Percentiles rank a stretch among this genome's conserved stretches.
Conservation (phyloP, 805 yeast genomes). For the Clavispora asparagi region DNA sequence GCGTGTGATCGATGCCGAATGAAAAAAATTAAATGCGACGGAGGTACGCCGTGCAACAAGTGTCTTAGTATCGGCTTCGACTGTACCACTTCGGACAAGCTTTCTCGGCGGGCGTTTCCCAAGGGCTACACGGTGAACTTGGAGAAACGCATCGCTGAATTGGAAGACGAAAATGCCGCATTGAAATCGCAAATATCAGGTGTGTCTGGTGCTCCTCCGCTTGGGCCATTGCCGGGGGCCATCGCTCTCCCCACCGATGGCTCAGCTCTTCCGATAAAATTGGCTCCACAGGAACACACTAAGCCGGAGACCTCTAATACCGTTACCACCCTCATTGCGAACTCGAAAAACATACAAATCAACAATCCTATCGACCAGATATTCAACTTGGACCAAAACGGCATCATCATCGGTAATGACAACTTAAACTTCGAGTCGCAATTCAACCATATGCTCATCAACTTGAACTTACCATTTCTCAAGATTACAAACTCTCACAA, state of each 20-base stretch:
- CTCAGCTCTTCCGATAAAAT: not conserved
- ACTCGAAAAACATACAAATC: constrained; percentile 19
- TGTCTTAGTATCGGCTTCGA: constrained; percentile 61
- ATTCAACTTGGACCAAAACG: constrained; percentile 38
- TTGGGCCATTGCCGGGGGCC: constrained; percentile 22
- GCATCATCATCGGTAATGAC: constrained; percentile 41
- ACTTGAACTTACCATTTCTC: constrained; percentile 38
- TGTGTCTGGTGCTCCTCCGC: constrained; percentile 8
- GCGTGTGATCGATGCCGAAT: constrained; percentile 81
- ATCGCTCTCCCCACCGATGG: not conserved
- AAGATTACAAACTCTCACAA: constrained; percentile 42
- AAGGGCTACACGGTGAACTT: constrained; percentile 75
- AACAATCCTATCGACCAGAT: constrained; percentile 43
- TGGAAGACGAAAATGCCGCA: constrained; percentile 45
- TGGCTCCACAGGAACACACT: not conserved
- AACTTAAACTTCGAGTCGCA: constrained; percentile 42
- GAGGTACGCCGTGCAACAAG: constrained; percentile 64
- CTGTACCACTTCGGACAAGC: constrained; percentile 68
- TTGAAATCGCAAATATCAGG: constrained; percentile 4
- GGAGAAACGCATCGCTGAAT: constrained; percentile 54
- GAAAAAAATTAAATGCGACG: constrained; percentile 74
- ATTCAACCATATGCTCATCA: constrained; percentile 39
- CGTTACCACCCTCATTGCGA: not conserved
- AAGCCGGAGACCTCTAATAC: not conserved
- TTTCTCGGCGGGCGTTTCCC: constrained; percentile 74